phyloP scores from a whole-genome alignment of 345 rosid species.

The Atalantia buxifolia region DNA sequence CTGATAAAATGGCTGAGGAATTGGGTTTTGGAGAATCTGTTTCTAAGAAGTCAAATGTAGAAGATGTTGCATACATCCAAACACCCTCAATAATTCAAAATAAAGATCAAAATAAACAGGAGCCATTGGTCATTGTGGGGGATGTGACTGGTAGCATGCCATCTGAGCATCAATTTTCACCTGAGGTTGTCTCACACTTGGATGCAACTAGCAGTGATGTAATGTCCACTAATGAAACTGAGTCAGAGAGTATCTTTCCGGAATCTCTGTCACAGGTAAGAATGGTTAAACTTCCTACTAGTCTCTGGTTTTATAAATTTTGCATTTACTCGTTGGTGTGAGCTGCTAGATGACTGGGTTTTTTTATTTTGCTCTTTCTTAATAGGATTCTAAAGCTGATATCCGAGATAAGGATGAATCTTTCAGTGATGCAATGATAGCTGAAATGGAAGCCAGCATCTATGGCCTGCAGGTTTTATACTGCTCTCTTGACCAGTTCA shows the following conservation, averaged over 20 bases:
- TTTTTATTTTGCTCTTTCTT: constrained; percentile 4
- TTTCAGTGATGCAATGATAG: constrained; percentile 44
- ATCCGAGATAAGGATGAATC: constrained; percentile 28
- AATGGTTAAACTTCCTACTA: not conserved
- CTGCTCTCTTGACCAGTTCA: not conserved
- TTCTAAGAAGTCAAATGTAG: constrained; percentile 20
- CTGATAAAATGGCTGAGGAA: constrained; percentile 23
- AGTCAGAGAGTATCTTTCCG: constrained; percentile 19
- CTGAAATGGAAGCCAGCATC: constrained; percentile 67
- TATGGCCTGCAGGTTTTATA: constrained; percentile 62
- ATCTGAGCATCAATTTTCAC: constrained; percentile 24
- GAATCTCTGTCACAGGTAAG: constrained; percentile 35
- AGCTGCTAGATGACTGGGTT: not conserved
- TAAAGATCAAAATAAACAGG: constrained; percentile 22
- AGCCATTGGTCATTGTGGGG: constrained; percentile 12
- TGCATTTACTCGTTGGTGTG: not conserved
- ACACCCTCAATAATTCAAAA: constrained; percentile 19
- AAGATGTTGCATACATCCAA: constrained; percentile 19
- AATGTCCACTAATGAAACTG: constrained; percentile 16
- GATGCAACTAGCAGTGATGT: constrained; percentile 29
- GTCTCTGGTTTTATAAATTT: not conserved
- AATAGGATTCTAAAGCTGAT: constrained; percentile 40
- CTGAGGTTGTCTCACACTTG: constrained; percentile 18
- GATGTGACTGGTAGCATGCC: constrained; percentile 16
- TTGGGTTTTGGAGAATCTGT: constrained; percentile 18